phyloP scores from a whole-genome alignment of 768 basidiomycete species.

The Lentinula edodes region DNA sequence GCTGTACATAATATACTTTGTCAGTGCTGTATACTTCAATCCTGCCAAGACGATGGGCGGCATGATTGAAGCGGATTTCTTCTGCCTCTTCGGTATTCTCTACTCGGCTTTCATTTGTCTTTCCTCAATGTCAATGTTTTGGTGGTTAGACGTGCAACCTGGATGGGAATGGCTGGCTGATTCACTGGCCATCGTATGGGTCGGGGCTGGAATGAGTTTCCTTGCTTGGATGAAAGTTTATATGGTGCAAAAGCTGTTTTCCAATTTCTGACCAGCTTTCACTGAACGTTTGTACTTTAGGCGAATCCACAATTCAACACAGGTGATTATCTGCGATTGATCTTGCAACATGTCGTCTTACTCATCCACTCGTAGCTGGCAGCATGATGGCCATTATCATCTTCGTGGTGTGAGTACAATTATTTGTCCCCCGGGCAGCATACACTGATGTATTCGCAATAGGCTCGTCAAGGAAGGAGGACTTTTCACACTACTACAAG shows the following conservation, averaged over 20 bases:
- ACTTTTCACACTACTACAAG: constrained; percentile 64
- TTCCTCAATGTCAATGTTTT: constrained; percentile 71
- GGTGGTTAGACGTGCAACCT: constrained; percentile 67
- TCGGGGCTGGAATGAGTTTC: constrained; percentile 75
- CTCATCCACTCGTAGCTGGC: constrained; percentile 43
- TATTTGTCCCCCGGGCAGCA: not conserved
- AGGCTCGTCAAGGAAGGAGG: constrained; percentile 89
- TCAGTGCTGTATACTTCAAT: constrained; percentile 81
- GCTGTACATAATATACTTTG: not conserved
- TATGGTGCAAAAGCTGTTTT: constrained; percentile 44
- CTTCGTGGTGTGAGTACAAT: constrained; percentile 63
- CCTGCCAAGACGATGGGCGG: constrained; percentile 90
- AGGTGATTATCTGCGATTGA: constrained; percentile 34
- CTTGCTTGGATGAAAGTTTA: constrained; percentile 91
- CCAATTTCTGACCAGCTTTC: not conserved
- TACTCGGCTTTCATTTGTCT: constrained; percentile 73
- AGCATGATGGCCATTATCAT: constrained; percentile 83
- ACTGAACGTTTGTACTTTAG: constrained; percentile 14
- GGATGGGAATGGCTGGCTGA: constrained; percentile 77
- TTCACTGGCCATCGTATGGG: constrained; percentile 68
- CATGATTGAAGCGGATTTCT: constrained; percentile 89
- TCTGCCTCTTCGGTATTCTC: constrained; percentile 63
- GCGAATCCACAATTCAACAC: constrained; percentile 84
- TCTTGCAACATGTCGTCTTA: not conserved
- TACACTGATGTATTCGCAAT: constrained; percentile 4